Base-by-base conservation (phyloP, 768 basidiomycete genomes). In the Pleurotus eryngii region DNA sequence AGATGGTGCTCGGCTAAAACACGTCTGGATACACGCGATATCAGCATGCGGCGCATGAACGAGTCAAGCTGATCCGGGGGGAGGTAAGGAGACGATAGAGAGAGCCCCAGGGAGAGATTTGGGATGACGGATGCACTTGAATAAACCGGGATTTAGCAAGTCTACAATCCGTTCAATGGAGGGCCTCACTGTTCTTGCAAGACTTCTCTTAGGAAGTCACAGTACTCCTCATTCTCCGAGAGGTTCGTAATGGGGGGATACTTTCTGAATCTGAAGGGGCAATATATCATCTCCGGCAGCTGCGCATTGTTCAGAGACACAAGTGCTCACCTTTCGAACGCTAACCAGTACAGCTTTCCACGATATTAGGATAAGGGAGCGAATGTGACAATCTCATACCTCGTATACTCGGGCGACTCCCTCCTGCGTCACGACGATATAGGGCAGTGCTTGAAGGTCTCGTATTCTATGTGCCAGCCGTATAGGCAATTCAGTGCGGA, bases 1-100 rank as follows among this genome's bases (percentile, higher is more conserved):
- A 95, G 82, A 63, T 96, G 93, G 62, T 96, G 93, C 67, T 95
- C 91, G 3, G 85, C 90, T 20, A 96, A 80, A 30, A 96, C 94
- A 30, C 93, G 85, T 18, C 93, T 81, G 11, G 92, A 94, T 68
- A 95, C 94, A 54, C 93, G 82, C 2, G 93, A 95, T 49, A 92
- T 82, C 8, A 96, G 80, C 93, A 96, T 96, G 20, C 92, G 84
- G 20, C 86, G 82, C 88, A 94, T 92, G 69, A 94, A 92, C 2
- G 89, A 80, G 68, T 95, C 92, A 11, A 95, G 78, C 40, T 82
- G 79, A 58, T 93, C 91, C 0, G 93, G 87, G 0, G 83, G 76
- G 6, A 95, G 80, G 67, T 87, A 83, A 1, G 85, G 87, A 14
- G 92, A 93, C 0, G 91, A 85, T n/a, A 94, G 77, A 20, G 92